Percentiles rank a stretch among this genome's conserved stretches.
Evolutionary conservation across 805 yeast genomes (phyloP).

Genomic region (Wickerhamiella qilinensis): DNA sequence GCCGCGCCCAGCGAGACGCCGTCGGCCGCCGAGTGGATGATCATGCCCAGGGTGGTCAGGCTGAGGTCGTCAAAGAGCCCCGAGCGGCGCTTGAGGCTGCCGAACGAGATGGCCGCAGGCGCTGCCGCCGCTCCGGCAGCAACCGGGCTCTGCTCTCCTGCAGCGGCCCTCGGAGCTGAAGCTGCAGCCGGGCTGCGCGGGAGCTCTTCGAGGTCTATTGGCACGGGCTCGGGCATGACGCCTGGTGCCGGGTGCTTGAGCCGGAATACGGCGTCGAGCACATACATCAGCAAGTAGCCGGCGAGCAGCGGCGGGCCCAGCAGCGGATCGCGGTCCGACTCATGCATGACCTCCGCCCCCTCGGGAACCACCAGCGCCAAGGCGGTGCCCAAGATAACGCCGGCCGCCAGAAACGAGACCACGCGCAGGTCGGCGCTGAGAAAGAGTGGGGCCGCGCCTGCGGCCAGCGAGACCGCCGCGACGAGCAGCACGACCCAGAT

Average conservation of each 20-base stretch:
- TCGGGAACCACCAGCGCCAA: constrained; percentile 49
- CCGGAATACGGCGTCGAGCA: constrained; percentile 29
- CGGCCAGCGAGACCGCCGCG: constrained; percentile 13
- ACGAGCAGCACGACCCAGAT: constrained; percentile 11
- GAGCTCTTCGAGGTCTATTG: no score
- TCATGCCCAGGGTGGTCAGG: constrained; percentile 42
- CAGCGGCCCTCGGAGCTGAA: no score
- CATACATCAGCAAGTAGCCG: constrained; percentile 41
- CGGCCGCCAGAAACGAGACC: constrained; percentile 39
- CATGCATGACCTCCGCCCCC: constrained; percentile 31
- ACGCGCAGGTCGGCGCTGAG: constrained; percentile 4
- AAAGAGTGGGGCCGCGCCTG: constrained; percentile 15
- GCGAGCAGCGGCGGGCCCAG: constrained; percentile 34
- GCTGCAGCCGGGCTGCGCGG: no score
- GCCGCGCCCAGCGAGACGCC: constrained; percentile 61
- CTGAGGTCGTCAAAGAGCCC: constrained; percentile 22
- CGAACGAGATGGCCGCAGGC: background rate
- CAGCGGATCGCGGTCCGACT: constrained; percentile 18
- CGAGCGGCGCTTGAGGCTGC: constrained; percentile 4
- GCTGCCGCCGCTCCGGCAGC: no score
- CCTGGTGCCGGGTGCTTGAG: no score
- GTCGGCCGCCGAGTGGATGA: constrained; percentile 54
- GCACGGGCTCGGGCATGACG: no score
- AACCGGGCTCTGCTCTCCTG: no score
- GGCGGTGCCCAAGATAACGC: constrained; percentile 45